These are phyloP conservation scores for Fusarium domesticum DNA, from an alignment of 2,329 filamentous ascomycete species.

Conservation along the genomic window DNA sequence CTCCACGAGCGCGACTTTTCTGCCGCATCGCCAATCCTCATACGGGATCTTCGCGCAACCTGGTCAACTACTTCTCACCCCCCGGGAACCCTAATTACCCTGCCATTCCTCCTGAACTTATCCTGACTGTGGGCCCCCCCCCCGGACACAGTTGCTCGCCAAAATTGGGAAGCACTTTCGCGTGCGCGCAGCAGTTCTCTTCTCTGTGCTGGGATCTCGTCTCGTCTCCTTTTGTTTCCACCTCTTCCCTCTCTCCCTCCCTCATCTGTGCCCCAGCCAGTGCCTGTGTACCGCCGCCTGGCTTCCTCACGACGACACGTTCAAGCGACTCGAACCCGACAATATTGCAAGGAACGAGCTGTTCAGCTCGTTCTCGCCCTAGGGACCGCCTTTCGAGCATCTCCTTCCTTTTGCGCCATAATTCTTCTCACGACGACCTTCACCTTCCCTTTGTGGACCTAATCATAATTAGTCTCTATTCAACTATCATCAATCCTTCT, in stretches of 20 bases:
- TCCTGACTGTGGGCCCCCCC: too few relatives aligned
- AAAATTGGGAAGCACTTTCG: slow-evolving; percentile 5
- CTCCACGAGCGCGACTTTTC: slow-evolving; percentile 5
- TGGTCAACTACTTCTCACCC: background rate
- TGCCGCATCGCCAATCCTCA: background rate
- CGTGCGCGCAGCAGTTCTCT: slow-evolving; percentile 10
- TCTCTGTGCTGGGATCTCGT: slow-evolving; percentile 11
- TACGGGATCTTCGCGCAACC: background rate
- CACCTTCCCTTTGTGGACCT: slow-evolving; percentile 19
- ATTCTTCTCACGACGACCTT: slow-evolving; percentile 15
- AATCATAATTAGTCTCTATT: slow-evolving; percentile 28
- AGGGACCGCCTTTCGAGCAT: slow-evolving; percentile 18
- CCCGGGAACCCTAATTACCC: slow-evolving; percentile 5
- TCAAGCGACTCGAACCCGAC: slow-evolving; percentile 18
- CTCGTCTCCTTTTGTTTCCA: slow-evolving; percentile 13
- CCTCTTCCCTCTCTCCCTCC: slow-evolving; percentile 10
- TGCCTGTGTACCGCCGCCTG: slow-evolving; percentile 25
- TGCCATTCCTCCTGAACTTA: slow-evolving; percentile 4
- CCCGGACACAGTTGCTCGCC: too few relatives aligned
- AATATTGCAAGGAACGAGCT: slow-evolving; percentile 28
- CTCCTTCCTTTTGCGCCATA: slow-evolving; percentile 15
- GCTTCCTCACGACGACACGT: slow-evolving; percentile 20
- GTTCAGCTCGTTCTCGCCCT: slow-evolving; percentile 16
- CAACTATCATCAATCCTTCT: slow-evolving; percentile 27
- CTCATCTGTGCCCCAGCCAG: slow-evolving; percentile 26